phyloP scores from a whole-genome alignment of 805 yeast genomes.

The Ogataea populi-albae region DNA sequence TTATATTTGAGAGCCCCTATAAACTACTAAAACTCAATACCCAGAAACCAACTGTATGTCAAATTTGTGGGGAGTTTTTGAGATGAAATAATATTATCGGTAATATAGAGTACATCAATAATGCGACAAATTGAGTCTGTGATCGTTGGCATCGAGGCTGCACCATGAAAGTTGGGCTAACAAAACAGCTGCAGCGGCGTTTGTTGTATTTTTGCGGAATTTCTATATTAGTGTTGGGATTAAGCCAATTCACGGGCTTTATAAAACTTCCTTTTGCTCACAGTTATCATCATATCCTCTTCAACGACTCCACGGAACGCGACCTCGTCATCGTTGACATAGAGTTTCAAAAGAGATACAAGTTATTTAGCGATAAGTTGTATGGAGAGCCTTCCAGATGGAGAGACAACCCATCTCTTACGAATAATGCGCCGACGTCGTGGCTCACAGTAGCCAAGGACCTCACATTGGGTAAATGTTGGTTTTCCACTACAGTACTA shows the following conservation, averaged over 20 bases:
- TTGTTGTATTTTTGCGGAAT: background rate
- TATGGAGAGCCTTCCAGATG: background rate
- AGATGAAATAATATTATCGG: too few relatives aligned
- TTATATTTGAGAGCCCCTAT: too few relatives aligned
- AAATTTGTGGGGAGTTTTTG: too few relatives aligned
- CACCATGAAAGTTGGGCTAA: conserved; percentile 1
- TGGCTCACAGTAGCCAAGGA: conserved; percentile 25
- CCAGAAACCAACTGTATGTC: too few relatives aligned
- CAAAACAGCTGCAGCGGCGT: background rate
- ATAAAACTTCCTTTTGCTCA: background rate
- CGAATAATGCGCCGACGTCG: conserved; percentile 3
- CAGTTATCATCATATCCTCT: background rate
- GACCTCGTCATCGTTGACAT: conserved; percentile 16
- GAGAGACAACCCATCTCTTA: conserved; percentile 2
- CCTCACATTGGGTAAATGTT: conserved; percentile 12
- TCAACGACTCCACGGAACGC: background rate
- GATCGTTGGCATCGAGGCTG: too few relatives aligned
- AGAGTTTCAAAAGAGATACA: conserved; percentile 12
- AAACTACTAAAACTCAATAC: too few relatives aligned
- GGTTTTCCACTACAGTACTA: conserved; percentile 14
- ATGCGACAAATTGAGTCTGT: too few relatives aligned
- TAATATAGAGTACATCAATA: too few relatives aligned
- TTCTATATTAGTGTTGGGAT: background rate
- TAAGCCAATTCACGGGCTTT: background rate
- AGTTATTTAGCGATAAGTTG: conserved; percentile 6